Base-by-base conservation (phyloP, 306 rosid species). In the Gastrolobium bilobum region DNA sequence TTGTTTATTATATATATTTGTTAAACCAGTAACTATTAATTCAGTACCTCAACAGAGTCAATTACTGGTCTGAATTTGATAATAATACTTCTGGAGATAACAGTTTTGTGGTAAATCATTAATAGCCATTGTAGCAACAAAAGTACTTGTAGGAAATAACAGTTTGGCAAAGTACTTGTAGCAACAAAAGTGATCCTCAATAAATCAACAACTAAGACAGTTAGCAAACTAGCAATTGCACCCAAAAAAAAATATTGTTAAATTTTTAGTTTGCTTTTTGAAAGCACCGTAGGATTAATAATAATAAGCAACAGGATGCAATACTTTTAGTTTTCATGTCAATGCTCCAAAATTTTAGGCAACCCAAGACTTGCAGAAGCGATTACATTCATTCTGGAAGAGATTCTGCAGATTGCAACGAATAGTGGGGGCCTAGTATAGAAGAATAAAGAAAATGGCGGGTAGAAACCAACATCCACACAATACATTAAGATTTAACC, bases 371-470 rank as follows among this genome's bases (percentile, higher is more conserved):
- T 42, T 61, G 68, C 31, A 54, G 74, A 39, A 35, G 20, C 51
- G 4, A 31, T 51, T 68, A 14, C 74, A 46, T 62, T 70, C 81
- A 70, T 70, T 37, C 75, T 82, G 40, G 30, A 76, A 71, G 40
- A 63, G 20, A 77, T 54, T 63, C 64, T 63, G 15, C 78, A 52
- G 53, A 68, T 33, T 68, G 72, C 67, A 81, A 53, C 65, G 7
- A 51, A 81, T 39, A 40, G 68, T 5, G 11, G 38, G 30, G 68
- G 47, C 71, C 66, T 81, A 14, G 52, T 30, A 68, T 31, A 62
- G 51, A 64, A 64, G 8, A 56, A 35, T 56, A 62, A 33, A 56
- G 10, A 34, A 78, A 70, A 40, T 71, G 67, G 33, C 54, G 40
- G 62, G 30, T 40, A 60, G 62, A 66, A 77, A 69, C 62, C 20